Evolutionary conservation across 257 asterid genomes (phyloP).

Genomic region (Linderniella brevidens): DNA sequence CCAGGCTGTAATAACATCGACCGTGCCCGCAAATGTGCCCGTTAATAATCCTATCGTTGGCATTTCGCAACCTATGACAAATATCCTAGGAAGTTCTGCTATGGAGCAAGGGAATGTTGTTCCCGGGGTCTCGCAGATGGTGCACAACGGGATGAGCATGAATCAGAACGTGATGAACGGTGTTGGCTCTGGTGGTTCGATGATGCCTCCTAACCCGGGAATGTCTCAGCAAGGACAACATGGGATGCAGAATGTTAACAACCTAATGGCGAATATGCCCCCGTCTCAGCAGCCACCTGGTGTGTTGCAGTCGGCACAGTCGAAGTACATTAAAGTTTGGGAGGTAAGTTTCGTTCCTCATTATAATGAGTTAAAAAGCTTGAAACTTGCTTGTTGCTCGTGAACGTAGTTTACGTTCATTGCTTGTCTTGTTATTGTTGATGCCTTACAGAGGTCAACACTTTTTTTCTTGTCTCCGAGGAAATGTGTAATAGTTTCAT

Average conservation of each 20-base stretch:
- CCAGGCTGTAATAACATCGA: conserved; percentile 54
- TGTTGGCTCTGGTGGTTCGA: conserved; percentile 28
- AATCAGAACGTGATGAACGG: conserved; percentile 45
- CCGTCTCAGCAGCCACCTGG: conserved; percentile 53
- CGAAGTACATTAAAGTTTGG: conserved; percentile 76
- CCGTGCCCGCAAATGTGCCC: conserved; percentile 35
- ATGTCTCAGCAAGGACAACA: conserved; percentile 34
- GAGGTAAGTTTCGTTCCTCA: too few relatives aligned
- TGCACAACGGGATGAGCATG: conserved; percentile 42
- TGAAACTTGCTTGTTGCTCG: too few relatives aligned
- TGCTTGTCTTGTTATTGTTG: too few relatives aligned
- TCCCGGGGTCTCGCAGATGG: conserved; percentile 65
- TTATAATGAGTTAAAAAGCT: too few relatives aligned
- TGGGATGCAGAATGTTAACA: conserved; percentile 51
- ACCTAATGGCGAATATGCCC: conserved; percentile 38
- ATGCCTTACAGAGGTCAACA: too few relatives aligned
- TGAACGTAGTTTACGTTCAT: background rate
- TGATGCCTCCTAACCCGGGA: conserved; percentile 84
- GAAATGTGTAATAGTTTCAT: background rate
- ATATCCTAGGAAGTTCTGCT: conserved; percentile 43
- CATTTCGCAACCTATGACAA: conserved; percentile 48
- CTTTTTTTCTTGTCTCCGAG: too few relatives aligned
- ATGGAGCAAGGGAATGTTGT: conserved; percentile 58
- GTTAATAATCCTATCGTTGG: conserved; percentile 35
- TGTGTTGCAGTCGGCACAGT: conserved; percentile 50